Conservation (phyloP, 192 early-diverging fungal species). For the Entomortierella beljakovae region DNA sequence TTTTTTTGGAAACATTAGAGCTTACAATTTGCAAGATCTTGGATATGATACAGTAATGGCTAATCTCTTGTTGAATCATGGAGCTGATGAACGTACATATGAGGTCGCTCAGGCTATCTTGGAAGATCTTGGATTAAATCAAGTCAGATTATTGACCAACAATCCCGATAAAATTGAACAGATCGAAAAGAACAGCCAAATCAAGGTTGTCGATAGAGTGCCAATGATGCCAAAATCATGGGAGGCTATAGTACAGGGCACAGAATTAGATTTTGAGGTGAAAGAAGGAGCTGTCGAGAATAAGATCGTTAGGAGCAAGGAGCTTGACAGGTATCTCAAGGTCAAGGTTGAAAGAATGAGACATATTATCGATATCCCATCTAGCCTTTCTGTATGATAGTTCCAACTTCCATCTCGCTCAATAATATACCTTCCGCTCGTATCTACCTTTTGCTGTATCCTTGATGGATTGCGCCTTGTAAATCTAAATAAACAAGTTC, state of each 20-base stretch:
- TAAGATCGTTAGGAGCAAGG: slow-evolving; percentile 51
- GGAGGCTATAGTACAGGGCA: slow-evolving; percentile 56
- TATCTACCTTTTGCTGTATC: no score
- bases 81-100: slow-evolving; percentile 94
- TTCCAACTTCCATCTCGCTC: not conserved
- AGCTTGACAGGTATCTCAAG: slow-evolving; percentile 87
- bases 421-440: no score
- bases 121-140: slow-evolving; percentile 78
- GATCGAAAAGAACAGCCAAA: slow-evolving; percentile 70
- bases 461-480: no score
- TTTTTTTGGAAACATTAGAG: slow-evolving; percentile 62
- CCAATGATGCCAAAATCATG: slow-evolving; percentile 94
- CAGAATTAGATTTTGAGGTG: slow-evolving; percentile 29
- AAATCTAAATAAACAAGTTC: no score
- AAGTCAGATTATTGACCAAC: slow-evolving; percentile 91
- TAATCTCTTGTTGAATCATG: slow-evolving; percentile 90
- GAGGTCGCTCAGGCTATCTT: slow-evolving; percentile 90
- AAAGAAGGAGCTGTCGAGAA: slow-evolving; percentile 42
- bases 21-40: slow-evolving; percentile 97
- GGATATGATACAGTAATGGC: slow-evolving; percentile 95
- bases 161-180: slow-evolving; percentile 95
- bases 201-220: slow-evolving; percentile 84
- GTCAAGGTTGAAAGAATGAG: slow-evolving; percentile 95
- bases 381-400: slow-evolving; percentile 19
- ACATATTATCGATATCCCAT: slow-evolving; percentile 82